phyloP scores from a whole-genome alignment of 1,139 yeast species.

The Blastobotrys persicus region DNA sequence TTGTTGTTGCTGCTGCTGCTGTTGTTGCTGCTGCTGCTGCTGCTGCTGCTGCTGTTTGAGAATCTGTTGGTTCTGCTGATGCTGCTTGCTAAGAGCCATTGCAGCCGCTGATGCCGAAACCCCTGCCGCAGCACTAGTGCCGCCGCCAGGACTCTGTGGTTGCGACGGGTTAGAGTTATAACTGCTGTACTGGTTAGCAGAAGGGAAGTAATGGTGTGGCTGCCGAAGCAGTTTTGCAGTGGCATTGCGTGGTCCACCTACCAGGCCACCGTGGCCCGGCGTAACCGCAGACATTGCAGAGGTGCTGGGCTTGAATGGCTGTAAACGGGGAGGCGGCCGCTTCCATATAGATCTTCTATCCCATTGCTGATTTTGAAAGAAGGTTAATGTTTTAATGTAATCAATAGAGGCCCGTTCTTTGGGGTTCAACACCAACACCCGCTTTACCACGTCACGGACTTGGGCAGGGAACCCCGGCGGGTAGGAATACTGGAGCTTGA shows the following conservation, averaged over 20 bases:
- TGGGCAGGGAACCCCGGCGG: constrained; percentile 75
- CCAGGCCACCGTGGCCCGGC: constrained; percentile 3
- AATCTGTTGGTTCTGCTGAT: constrained; percentile 17
- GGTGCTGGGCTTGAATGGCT: constrained; percentile 59
- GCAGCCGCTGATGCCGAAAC: constrained; percentile 31
- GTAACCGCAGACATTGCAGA: constrained; percentile 11
- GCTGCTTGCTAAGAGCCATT: constrained; percentile 25
- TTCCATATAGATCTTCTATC: constrained; percentile 68
- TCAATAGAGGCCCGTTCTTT: constrained; percentile 59
- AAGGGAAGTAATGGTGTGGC: constrained; percentile 6
- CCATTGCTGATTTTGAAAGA: constrained; percentile 71
- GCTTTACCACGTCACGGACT: constrained; percentile 67
- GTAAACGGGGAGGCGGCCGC: constrained; percentile 66
- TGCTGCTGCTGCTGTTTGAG: constrained; percentile 13
- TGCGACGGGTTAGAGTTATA: constrained; percentile 19
- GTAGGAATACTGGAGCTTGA: constrained; percentile 76
- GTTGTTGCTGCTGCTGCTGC: constrained; percentile 5
- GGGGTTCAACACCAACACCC: constrained; percentile 65
- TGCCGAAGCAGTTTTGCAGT: constrained; percentile 10
- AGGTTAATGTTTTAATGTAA: constrained; percentile 69
- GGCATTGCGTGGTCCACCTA: constrained; percentile 5
- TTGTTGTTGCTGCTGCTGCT: constrained; percentile 9
- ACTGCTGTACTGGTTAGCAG: constrained; percentile 12
- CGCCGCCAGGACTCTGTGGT: too few relatives aligned
- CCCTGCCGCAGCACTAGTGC: constrained; percentile 11